A percentile compares a stretch with the other conserved stretches of the same genome.
These are phyloP conservation scores for Cercospora zeae-maydis DNA, from an alignment of 2,329 filamentous ascomycete species.

Conservation along the genomic window DNA sequence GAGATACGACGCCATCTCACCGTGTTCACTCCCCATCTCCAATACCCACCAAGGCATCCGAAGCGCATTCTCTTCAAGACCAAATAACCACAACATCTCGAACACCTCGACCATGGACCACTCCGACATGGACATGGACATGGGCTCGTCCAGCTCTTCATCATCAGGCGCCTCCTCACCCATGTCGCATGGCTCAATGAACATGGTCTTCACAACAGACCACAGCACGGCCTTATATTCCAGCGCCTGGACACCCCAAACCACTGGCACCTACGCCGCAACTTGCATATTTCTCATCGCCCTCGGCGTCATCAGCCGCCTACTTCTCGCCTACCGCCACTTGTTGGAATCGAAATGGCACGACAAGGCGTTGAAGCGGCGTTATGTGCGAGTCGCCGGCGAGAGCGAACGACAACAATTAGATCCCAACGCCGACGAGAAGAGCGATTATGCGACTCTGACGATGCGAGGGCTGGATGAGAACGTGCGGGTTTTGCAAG, in stretches of 20 bases:
- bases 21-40: neutral
- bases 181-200: conserved; percentile 39
- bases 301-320: conserved; percentile 66
- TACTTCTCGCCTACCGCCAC: conserved; percentile 66
- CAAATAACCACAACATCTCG: neutral
- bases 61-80: neutral
- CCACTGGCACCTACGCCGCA: conserved; percentile 70
- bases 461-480: conserved; percentile 78
- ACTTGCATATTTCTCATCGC: conserved; percentile 88
- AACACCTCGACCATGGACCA: neutral
- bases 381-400: conserved; percentile 72
- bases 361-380: conserved; percentile 66
- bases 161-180: neutral
- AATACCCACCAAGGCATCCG: neutral
- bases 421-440: conserved; percentile 33
- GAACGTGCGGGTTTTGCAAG: conserved; percentile 65
- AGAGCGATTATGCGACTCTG: conserved; percentile 62
- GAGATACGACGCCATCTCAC: neutral
- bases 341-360: conserved; percentile 64
- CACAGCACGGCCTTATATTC: conserved; percentile 65
- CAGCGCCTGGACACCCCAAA: conserved; percentile 67
- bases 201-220: conserved; percentile 62
- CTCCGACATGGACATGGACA: conserved; percentile 12
- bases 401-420: conserved; percentile 46
- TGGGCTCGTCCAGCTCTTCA: neutral